Percentiles rank a stretch among this genome's conserved stretches.
Evolutionary conservation across 1,284 basidiomycete species (phyloP).

Genomic region (Cutaneotrichosporon mucoides): DNA sequence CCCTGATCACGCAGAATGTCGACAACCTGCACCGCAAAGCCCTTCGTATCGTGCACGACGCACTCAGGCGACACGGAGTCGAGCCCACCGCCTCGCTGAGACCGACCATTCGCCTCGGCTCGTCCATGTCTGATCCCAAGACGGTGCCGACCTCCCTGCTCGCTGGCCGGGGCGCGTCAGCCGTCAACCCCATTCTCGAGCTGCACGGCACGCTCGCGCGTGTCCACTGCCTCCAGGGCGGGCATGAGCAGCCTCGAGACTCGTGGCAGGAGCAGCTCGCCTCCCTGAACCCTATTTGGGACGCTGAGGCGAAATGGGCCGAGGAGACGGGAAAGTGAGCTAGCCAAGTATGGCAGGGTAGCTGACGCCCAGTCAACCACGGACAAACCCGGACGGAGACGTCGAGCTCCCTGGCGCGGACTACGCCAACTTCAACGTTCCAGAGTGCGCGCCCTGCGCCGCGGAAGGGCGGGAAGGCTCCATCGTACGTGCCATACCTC

Average conservation of each 20-base stretch:
- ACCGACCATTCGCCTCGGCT: not conserved
- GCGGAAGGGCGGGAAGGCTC: conserved; percentile 41
- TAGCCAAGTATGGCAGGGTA: not conserved
- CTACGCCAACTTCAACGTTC: conserved; percentile 73
- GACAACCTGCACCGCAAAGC: conserved; percentile 83
- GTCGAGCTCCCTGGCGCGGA: conserved; percentile 74
- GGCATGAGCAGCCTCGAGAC: conserved; percentile 64
- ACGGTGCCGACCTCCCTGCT: not conserved
- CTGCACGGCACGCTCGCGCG: conserved; percentile 84
- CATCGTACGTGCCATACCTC: not conserved
- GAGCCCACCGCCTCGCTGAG: not conserved
- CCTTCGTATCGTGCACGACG: conserved; percentile 47
- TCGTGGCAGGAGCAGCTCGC: conserved; percentile 71
- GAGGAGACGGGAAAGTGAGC: conserved; percentile 56
- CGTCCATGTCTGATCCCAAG: not conserved
- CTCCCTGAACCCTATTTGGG: conserved; percentile 72
- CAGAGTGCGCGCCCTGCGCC: conserved; percentile 65
- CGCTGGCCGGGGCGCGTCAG: not conserved
- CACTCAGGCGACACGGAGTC: not conserved
- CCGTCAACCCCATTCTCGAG: conserved; percentile 59
- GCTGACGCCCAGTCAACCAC: conserved; percentile 52
- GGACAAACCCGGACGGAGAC: conserved; percentile 90
- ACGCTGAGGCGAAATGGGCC: conserved; percentile 62
- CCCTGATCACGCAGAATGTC: conserved; percentile 83
- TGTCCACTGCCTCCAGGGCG: conserved; percentile 65